These are phyloP conservation scores for Umbelopsis sp. DNA, from an alignment of 192 early-diverging fungal species.

Conservation along the genomic window DNA sequence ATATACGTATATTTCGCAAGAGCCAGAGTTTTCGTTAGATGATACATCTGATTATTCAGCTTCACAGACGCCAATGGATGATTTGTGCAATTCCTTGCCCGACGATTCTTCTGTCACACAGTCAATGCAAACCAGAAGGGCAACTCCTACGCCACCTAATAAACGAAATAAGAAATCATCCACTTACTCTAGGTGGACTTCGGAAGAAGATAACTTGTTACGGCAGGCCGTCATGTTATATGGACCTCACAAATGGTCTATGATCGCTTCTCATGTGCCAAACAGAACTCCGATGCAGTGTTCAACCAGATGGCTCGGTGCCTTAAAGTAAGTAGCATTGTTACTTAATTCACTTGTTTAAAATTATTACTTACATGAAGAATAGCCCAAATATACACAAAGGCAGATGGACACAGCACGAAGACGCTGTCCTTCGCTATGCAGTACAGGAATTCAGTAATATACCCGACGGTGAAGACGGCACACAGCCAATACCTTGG, in stretches of 20 bases:
- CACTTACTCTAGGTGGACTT: constrained; percentile 50
- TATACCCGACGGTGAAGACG: constrained; percentile 41
- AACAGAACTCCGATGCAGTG: constrained; percentile 58
- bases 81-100: neutral
- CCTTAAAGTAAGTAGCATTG: constrained; percentile 41
- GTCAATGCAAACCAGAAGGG: neutral
- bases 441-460: constrained; percentile 47
- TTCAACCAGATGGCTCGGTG: constrained; percentile 52
- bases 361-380: neutral
- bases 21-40: constrained; percentile 6
- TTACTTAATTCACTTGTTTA: neutral
- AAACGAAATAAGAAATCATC: constrained; percentile 43
- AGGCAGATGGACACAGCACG: constrained; percentile 53
- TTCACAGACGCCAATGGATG: neutral
- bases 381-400: constrained; percentile 51
- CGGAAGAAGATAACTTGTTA: constrained; percentile 49
- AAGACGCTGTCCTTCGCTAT: constrained; percentile 45
- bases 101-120: neutral
- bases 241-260: constrained; percentile 53
- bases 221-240: constrained; percentile 44
- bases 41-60: constrained; percentile 3
- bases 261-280: constrained; percentile 51
- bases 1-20: constrained; percentile 3
- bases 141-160: constrained; percentile 9
- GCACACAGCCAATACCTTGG: constrained; percentile 46